phyloP scores from a whole-genome alignment of 1,139 yeast species.

The Geotrichum restrictum region DNA sequence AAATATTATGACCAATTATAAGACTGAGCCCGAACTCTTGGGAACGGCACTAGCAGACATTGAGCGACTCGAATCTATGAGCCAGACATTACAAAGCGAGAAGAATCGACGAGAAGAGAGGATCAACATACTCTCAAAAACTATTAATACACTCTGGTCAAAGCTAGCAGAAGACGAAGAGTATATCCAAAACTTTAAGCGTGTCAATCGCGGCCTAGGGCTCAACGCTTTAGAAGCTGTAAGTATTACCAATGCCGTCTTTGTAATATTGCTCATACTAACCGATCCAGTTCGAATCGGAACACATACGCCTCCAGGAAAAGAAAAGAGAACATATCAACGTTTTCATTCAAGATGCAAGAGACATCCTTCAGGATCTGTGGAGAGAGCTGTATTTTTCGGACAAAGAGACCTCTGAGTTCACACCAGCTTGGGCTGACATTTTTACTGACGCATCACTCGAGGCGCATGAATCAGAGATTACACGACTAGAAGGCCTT shows the following conservation, averaged over 20 bases:
- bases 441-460: conserved; percentile 52
- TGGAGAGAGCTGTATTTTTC: conserved; percentile 66
- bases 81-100: conserved; percentile 23
- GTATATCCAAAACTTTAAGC: conserved; percentile 30
- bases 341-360: conserved; percentile 59
- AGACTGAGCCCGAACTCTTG: conserved; percentile 30
- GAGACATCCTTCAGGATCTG: conserved; percentile 52
- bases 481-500: conserved; percentile 49
- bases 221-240: conserved; percentile 33
- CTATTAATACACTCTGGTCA: conserved; percentile 31
- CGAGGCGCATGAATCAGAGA: conserved; percentile 60
- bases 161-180: conserved; percentile 30
- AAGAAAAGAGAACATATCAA: conserved; percentile 64
- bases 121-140: conserved; percentile 22
- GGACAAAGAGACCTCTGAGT: conserved; percentile 42
- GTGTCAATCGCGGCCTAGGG: conserved; percentile 35
- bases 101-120: conserved; percentile 24
- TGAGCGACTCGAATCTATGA: conserved; percentile 23
- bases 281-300: conserved; percentile 45
- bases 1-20: conserved; percentile 27
- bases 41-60: conserved; percentile 33
- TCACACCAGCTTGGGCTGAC: conserved; percentile 41
- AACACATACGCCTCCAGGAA: conserved; percentile 54
- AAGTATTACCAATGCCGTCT: no score
- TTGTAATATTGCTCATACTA: conserved; percentile 7